Conservation (phyloP, 768 basidiomycete genomes). For the Lentinula lateritia region DNA sequence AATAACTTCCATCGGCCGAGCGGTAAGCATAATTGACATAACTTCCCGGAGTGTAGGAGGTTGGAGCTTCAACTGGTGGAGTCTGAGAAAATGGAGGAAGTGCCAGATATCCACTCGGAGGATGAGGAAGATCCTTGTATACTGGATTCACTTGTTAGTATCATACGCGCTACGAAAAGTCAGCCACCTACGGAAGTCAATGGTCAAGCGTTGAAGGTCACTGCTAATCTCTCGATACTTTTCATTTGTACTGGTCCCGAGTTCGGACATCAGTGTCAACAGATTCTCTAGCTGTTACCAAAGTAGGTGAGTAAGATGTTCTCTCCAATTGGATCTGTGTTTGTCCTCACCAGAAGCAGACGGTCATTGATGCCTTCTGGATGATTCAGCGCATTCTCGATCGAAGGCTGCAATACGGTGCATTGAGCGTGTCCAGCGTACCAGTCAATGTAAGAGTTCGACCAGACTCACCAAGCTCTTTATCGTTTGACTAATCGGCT, state of each 20-base stretch:
- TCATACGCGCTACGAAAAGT: slow-evolving; percentile 3
- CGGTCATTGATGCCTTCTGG: slow-evolving; percentile 51
- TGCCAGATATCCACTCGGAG: slow-evolving; percentile 49
- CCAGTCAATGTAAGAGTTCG: too few species aligned
- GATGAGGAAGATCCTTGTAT: slow-evolving; percentile 78
- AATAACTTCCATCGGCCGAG: slow-evolving; percentile 54
- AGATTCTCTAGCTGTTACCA: slow-evolving; percentile 57
- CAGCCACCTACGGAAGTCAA: slow-evolving; percentile 50
- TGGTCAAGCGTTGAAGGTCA: slow-evolving; percentile 43
- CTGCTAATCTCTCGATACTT: slow-evolving; percentile 20
- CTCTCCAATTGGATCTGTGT: neutral
- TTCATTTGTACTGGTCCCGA: slow-evolving; percentile 15
- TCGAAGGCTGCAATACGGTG: neutral
- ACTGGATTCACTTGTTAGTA: slow-evolving; percentile 33
- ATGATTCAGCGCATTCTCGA: slow-evolving; percentile 38
- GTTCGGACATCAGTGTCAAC: slow-evolving; percentile 53
- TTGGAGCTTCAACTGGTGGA: slow-evolving; percentile 3
- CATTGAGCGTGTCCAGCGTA: neutral
- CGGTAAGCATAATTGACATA: slow-evolving; percentile 47
- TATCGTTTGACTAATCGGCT: neutral
- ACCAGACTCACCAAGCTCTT: neutral
- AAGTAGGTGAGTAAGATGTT: slow-evolving; percentile 1
- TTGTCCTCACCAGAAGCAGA: slow-evolving; percentile 43
- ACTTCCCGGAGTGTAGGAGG: slow-evolving; percentile 1
- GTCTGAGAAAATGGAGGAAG: slow-evolving; percentile 15